Evolutionary conservation across 2,329 filamentous ascomycete genomes (phyloP).

Genomic region (Aaosphaeria arxii): DNA sequence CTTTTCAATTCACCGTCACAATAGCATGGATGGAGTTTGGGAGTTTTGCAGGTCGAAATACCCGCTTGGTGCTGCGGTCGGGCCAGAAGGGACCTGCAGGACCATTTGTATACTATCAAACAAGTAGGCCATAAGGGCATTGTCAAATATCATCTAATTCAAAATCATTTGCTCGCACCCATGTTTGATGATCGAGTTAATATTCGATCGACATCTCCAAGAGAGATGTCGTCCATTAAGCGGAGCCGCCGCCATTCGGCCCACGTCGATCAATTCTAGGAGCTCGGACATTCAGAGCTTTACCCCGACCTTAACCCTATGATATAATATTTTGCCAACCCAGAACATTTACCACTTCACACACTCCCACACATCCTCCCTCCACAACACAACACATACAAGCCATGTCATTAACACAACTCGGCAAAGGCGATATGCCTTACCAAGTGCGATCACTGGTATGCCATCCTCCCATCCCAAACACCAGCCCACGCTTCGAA

Average conservation of each 20-base stretch:
- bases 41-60: neutral
- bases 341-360: slow-evolving; percentile 23
- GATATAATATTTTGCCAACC: slow-evolving; percentile 24
- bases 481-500: slow-evolving; percentile 4
- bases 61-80: no score
- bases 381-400: neutral
- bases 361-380: slow-evolving; percentile 4
- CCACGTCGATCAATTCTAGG: neutral
- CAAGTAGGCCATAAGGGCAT: no score
- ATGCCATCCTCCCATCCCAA: slow-evolving; percentile 9
- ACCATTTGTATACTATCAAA: no score
- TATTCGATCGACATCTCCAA: no score
- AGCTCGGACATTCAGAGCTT: slow-evolving; percentile 28
- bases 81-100: no score
- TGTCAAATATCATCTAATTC: no score
- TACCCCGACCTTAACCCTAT: slow-evolving; percentile 26
- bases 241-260: neutral
- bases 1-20: neutral
- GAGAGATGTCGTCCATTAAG: neutral
- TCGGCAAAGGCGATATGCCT: slow-evolving; percentile 33
- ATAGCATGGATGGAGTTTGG: slow-evolving; percentile 9
- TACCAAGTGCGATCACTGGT: slow-evolving; percentile 41
- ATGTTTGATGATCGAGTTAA: no score
- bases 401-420: slow-evolving; percentile 35
- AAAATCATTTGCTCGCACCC: no score